Evolutionary conservation across 139 green algal genomes (phyloP).

Genomic region (Auxenochlorella protothecoides): DNA sequence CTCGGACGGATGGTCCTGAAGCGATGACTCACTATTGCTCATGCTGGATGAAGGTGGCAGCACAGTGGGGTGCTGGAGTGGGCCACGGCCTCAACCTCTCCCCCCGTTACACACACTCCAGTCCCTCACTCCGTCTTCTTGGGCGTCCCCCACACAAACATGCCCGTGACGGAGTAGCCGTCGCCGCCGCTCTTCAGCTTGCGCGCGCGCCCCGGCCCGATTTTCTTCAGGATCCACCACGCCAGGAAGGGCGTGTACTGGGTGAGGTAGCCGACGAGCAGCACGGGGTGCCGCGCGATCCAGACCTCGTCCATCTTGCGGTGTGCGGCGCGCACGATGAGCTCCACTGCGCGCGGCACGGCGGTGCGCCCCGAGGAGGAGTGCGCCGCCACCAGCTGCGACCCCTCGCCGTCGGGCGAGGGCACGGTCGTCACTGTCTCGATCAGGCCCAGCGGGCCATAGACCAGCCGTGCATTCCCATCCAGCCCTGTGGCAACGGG

Average conservation of each 20-base stretch:
- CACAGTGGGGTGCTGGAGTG: no score
- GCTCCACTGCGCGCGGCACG: constrained; percentile 28
- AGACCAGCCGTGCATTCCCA: constrained; percentile 38
- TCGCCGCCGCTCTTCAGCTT: constrained; percentile 43
- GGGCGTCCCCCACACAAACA: constrained; percentile 9
- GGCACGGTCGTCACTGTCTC: neutral
- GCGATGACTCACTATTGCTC: no score
- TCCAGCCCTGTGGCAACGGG: constrained; percentile 35
- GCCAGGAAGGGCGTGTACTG: constrained; percentile 44
- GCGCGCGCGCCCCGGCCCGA: constrained; percentile 49
- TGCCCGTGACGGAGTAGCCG: constrained; percentile 44
- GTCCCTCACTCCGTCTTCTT: no score
- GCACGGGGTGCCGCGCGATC: constrained; percentile 69
- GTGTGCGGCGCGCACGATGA: constrained; percentile 53
- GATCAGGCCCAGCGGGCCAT: constrained; percentile 38
- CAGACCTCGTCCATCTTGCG: constrained; percentile 60
- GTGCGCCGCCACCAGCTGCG: neutral
- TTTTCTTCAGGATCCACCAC: constrained; percentile 47
- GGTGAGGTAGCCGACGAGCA: constrained; percentile 44
- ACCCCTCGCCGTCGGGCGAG: neutral
- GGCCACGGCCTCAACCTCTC: no score
- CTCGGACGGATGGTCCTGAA: no score
- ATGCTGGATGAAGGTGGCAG: no score
- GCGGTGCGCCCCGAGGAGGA: constrained; percentile 27
- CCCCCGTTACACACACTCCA: no score